phyloP scores from a whole-genome alignment of 2,329 filamentous ascomycete genomes.

The Talaromyces sp. region DNA sequence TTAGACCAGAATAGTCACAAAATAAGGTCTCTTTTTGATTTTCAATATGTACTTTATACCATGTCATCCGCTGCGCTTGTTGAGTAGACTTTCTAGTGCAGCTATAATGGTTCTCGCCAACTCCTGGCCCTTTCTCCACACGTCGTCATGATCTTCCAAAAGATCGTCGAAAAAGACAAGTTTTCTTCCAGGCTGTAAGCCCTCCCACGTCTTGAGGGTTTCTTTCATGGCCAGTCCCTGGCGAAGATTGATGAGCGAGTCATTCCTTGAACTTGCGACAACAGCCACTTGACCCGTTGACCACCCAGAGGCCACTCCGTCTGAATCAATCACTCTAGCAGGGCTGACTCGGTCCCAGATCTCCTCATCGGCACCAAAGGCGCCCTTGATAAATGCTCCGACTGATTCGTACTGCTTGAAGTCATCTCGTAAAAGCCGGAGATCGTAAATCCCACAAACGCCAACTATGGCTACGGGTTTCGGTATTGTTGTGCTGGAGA shows the following conservation, averaged over 20 bases:
- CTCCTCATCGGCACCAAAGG: slow-evolving; percentile 34
- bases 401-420: slow-evolving; percentile 28
- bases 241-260: slow-evolving; percentile 33
- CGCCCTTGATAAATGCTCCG: slow-evolving; percentile 34
- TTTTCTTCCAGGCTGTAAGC: slow-evolving; percentile 34
- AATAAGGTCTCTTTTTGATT: background rate
- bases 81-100: slow-evolving; percentile 22
- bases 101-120: slow-evolving; percentile 31
- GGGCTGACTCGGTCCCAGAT: slow-evolving; percentile 37
- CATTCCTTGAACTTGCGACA: slow-evolving; percentile 36
- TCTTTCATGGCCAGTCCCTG: slow-evolving; percentile 43
- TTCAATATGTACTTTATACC: background rate
- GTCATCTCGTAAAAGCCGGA: slow-evolving; percentile 29
- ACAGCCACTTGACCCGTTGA: slow-evolving; percentile 29
- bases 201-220: slow-evolving; percentile 46
- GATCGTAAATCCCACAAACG: slow-evolving; percentile 41
- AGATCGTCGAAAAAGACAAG: slow-evolving; percentile 34
- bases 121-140: slow-evolving; percentile 36
- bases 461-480: slow-evolving; percentile 35
- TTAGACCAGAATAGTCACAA: background rate
- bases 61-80: background rate
- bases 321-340: slow-evolving; percentile 22
- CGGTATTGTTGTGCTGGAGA: slow-evolving; percentile 9
- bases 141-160: slow-evolving; percentile 35
- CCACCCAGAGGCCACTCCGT: slow-evolving; percentile 29